Percentiles rank a stretch among this genome's conserved stretches.
Conservation (phyloP, 2,329 filamentous ascomycete species). For the Diaporthe velutina region DNA sequence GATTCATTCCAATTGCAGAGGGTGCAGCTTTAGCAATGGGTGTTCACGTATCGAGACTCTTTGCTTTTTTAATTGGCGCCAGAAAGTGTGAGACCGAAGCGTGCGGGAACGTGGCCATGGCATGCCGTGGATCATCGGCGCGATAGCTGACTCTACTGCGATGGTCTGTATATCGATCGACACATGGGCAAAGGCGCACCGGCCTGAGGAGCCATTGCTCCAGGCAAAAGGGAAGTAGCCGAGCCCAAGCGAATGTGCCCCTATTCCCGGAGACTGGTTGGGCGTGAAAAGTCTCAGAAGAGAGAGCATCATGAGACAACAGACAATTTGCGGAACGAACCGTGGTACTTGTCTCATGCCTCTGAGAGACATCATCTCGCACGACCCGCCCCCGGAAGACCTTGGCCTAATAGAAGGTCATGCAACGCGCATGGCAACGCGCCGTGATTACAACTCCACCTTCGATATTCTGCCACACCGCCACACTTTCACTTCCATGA, state of each 20-base stretch:
- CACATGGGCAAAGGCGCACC: not conserved
- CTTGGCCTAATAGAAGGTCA: not conserved
- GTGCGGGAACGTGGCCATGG: not conserved
- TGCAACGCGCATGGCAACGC: not conserved
- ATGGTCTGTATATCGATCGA: not conserved
- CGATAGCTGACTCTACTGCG: not conserved
- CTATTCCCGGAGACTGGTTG: not conserved
- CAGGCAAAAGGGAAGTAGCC: not conserved
- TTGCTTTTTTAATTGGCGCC: not conserved
- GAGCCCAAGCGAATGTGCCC: not conserved
- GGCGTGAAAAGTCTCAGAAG: not conserved
- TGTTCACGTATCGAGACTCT: not conserved
- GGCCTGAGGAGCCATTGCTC: not conserved
- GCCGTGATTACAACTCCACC: not conserved
- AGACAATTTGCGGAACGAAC: slow-evolving; percentile 9
- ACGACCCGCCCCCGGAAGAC: not conserved
- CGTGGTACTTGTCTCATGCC: slow-evolving; percentile 3
- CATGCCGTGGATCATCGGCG: not conserved
- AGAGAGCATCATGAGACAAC: slow-evolving; percentile 6
- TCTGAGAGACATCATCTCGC: slow-evolving; percentile 18
- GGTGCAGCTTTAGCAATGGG: not conserved
- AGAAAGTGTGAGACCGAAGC: not conserved
- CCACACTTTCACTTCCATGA: not conserved
- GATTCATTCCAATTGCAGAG: not conserved
- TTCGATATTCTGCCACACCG: not conserved